Evolutionary conservation across 441 rosid genomes (phyloP), one percentile per base, ranked within the genome.

Genomic region (Rhodomyrtus psidioides): DNA sequence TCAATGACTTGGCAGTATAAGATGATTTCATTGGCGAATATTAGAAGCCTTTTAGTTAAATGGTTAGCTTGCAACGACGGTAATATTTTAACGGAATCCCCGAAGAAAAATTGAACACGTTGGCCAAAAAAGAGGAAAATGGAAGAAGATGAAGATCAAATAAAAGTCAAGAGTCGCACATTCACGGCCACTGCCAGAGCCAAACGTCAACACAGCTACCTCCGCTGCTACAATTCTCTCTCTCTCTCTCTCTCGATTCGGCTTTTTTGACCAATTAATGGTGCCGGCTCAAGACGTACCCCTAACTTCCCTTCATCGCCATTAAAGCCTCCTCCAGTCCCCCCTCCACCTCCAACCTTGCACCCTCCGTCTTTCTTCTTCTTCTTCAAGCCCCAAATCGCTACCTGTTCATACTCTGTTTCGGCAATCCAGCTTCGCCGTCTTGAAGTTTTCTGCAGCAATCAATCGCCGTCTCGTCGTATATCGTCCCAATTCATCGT

Each of bases 131-230:
- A 26, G 5, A 13, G 0, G 6, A 24, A 24, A 21, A 56, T 24
- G 0, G 2, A 12, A 5, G 3, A 5, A 55, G 13, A 4, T 1
- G 59, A 23, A 9, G 27, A 24, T 24, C n/a, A 39, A 21, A 17
- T 3, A 39, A 21, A 70, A n/a, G 82, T 85, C 84, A 21, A 65
- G 23, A 49, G 90, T 86, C 89, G 16, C 56, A 86, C 56, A 83
- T 86, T 84, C 39, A 75, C 88, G 53, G 90, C 90, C 53, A 51
- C 3, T 15, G 53, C 53, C 83, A 27, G 83, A 5, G 24, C 21
- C 46, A 24, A 53, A 84, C 21, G 7, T 42, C 46, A 44, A 24
- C 84, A 6, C 84, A 9, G 53, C 59, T 42, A 42, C 62, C 65
- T 54, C 74, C 53, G 9, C 55, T 15, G 26, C 56, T 6, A 2